These are phyloP conservation scores for Epichloe gansuensis DNA, from an alignment of 2,329 filamentous ascomycete species.

Conservation along the genomic window DNA sequence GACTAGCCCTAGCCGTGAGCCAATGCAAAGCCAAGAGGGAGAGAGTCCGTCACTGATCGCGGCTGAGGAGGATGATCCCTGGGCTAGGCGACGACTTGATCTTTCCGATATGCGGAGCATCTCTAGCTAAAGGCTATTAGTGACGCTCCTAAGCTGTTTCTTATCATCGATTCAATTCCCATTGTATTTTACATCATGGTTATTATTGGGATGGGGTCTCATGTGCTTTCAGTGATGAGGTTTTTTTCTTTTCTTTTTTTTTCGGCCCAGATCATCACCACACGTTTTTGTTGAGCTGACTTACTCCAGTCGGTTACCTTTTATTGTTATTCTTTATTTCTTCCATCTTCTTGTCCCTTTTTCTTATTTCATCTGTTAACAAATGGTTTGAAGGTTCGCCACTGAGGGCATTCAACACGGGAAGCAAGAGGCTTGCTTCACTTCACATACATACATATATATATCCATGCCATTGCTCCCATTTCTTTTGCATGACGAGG, in stretches of 20 bases:
- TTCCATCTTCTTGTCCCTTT: background rate
- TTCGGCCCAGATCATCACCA: background rate
- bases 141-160: conserved; percentile 3
- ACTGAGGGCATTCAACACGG: background rate
- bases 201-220: conserved; percentile 5
- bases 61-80: conserved; percentile 31
- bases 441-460: background rate
- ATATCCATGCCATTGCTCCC: background rate
- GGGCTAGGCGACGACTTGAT: conserved; percentile 37
- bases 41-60: conserved; percentile 49
- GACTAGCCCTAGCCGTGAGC: conserved; percentile 58
- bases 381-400: background rate
- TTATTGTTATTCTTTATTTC: background rate
- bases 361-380: background rate
- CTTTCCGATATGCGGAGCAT: conserved; percentile 27
- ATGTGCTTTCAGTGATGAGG: background rate
- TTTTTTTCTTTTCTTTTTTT: background rate
- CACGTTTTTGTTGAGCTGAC: background rate
- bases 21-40: conserved; percentile 37
- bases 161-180: conserved; percentile 5
- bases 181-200: conserved; percentile 12
- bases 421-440: background rate
- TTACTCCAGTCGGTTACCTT: background rate
- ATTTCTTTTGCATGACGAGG: background rate
- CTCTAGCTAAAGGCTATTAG: conserved; percentile 15